phyloP scores from a whole-genome alignment of 2,329 filamentous ascomycete species.

The Pyrenochaeta sp. region DNA sequence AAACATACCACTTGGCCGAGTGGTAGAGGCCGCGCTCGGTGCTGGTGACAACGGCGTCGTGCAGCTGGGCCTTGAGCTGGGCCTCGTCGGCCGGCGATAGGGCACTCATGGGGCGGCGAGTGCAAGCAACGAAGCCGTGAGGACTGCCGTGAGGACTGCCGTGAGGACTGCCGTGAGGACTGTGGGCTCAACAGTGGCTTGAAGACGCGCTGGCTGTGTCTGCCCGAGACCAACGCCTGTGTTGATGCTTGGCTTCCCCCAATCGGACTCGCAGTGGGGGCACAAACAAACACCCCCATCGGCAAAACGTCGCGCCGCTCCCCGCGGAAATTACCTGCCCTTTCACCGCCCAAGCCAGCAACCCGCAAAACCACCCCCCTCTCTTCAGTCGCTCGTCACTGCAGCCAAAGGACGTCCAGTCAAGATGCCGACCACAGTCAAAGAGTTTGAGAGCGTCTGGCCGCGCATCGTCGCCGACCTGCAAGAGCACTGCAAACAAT shows the following conservation, averaged over 20 bases:
- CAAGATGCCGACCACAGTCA: constrained; percentile 75
- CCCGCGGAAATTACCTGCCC: constrained; percentile 22
- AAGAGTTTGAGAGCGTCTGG: constrained; percentile 91
- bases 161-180: not conserved
- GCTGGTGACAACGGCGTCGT: constrained; percentile 88
- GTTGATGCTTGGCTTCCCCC: constrained; percentile 30
- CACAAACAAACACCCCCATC: constrained; percentile 23
- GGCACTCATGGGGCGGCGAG: constrained; percentile 17
- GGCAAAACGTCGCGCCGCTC: constrained; percentile 25
- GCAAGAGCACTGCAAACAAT: constrained; percentile 77
- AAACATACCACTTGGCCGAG: constrained; percentile 90
- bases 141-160: too few species aligned
- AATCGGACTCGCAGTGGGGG: constrained; percentile 20
- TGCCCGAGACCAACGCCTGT: constrained; percentile 23
- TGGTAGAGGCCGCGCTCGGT: constrained; percentile 96
- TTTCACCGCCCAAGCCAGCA: constrained; percentile 24
- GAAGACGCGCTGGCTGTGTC: too few species aligned
- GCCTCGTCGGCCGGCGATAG: constrained; percentile 54
- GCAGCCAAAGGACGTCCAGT: not conserved
- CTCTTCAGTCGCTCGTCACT: constrained; percentile 5
- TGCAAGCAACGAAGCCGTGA: too few species aligned
- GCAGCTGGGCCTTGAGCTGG: constrained; percentile 77
- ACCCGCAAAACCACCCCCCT: constrained; percentile 19
- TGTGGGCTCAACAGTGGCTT: too few species aligned
- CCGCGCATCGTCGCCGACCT: constrained; percentile 85